These are phyloP conservation scores for Solanum chiquidenum DNA, from an alignment of 257 asterid species.

Conservation along the genomic window DNA sequence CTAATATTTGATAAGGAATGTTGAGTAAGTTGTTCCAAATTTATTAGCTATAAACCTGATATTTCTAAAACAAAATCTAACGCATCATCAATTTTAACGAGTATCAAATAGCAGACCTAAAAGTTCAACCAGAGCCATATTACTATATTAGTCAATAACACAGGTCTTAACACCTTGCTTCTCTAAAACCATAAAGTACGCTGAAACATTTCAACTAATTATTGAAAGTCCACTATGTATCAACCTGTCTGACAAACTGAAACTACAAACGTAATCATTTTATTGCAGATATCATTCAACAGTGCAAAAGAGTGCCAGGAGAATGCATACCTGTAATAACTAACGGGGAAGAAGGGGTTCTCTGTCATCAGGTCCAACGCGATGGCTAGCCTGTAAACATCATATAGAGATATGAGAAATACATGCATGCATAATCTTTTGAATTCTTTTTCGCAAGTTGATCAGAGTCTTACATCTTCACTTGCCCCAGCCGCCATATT, in stretches of 20 bases:
- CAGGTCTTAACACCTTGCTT: not conserved
- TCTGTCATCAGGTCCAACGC: conserved; percentile 1
- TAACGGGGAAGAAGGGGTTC: conserved; percentile 9
- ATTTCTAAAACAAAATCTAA: not conserved
- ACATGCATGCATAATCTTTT: not conserved
- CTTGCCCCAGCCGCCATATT: conserved; percentile 87
- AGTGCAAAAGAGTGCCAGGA: not conserved
- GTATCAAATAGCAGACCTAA: not conserved
- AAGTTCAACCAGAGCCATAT: not conserved
- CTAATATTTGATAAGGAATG: not conserved
- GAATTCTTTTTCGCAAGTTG: not conserved
- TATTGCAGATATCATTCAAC: not conserved
- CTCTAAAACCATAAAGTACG: not conserved
- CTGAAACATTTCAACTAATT: not conserved
- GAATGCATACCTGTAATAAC: not conserved
- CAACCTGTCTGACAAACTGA: not conserved
- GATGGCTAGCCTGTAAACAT: conserved; percentile 3
- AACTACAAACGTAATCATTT: not conserved
- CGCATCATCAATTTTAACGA: not conserved
- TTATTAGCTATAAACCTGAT: not conserved
- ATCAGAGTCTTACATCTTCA: conserved; percentile 50
- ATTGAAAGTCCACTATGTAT: not conserved
- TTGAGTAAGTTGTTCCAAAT: not conserved
- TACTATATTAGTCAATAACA: not conserved
- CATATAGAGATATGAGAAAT: not conserved